These are phyloP conservation scores for Chlorella ohadii DNA, from an alignment of 139 green algal genomes.

Conservation along the genomic window DNA sequence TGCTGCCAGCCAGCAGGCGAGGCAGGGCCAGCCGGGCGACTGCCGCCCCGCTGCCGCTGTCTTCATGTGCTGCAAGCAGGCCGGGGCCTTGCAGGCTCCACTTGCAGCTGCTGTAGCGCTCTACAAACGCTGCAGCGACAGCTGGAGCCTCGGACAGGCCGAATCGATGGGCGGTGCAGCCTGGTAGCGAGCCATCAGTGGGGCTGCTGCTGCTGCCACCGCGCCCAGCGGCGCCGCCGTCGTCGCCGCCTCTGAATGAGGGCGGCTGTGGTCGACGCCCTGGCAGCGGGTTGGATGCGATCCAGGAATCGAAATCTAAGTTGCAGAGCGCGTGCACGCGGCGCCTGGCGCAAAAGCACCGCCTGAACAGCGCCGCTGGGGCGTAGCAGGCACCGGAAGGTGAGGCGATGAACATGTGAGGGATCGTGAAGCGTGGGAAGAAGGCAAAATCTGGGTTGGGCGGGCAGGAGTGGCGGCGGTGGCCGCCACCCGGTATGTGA, in stretches of 20 bases:
- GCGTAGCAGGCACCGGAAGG: too few relatives aligned
- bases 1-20: background rate
- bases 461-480: too few relatives aligned
- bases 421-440: too few relatives aligned
- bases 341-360: too few relatives aligned
- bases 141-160: background rate
- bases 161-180: background rate
- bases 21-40: background rate
- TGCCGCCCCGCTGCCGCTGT: background rate
- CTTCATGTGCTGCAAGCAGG: background rate
- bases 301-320: background rate
- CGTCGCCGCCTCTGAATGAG: too few relatives aligned
- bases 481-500: too few relatives aligned
- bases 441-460: too few relatives aligned
- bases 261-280: background rate
- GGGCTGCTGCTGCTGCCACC: background rate
- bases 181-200: background rate
- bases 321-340: too few relatives aligned
- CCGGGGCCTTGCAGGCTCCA: background rate
- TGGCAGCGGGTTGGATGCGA: background rate
- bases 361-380: too few relatives aligned
- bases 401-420: too few relatives aligned
- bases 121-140: background rate
- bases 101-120: background rate
- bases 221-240: background rate